Percentiles rank a stretch among this genome's conserved stretches.
These are phyloP conservation scores for Naganishia onofrii DNA, from an alignment of 768 basidiomycete species.

Conservation along the genomic window DNA sequence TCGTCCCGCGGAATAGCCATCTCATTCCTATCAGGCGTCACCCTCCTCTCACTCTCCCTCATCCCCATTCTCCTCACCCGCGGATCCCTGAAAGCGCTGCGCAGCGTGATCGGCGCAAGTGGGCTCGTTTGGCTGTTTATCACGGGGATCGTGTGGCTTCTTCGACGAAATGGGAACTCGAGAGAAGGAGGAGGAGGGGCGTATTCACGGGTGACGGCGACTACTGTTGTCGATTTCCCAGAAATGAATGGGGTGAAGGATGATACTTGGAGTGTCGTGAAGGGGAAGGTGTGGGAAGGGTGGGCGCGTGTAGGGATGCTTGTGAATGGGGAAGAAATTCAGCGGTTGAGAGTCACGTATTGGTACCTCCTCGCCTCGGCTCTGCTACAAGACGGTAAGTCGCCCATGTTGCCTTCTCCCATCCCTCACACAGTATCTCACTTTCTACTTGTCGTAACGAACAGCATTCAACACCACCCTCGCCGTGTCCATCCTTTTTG, in stretches of 20 bases:
- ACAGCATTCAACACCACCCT: constrained; percentile 87
- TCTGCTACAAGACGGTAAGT: constrained; percentile 80
- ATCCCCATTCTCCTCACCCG: constrained; percentile 72
- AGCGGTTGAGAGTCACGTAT: constrained; percentile 76
- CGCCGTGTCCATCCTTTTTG: constrained; percentile 86
- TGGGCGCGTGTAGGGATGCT: constrained; percentile 76
- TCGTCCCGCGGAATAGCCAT: constrained; percentile 82
- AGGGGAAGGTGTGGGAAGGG: constrained; percentile 62
- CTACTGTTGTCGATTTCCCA: neutral
- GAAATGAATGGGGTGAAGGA: neutral
- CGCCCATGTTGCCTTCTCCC: too few species aligned
- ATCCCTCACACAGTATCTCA: too few species aligned
- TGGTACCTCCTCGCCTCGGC: constrained; percentile 91
- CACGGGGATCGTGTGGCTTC: constrained; percentile 71
- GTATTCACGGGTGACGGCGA: too few species aligned
- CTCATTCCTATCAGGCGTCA: constrained; percentile 72
- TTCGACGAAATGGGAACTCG: too few species aligned
- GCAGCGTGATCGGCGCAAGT: constrained; percentile 78
- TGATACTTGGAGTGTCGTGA: constrained; percentile 44
- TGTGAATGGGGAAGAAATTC: constrained; percentile 70
- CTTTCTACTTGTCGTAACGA: too few species aligned
- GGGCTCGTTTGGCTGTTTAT: constrained; percentile 86
- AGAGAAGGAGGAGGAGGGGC: too few species aligned
- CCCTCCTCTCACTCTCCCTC: constrained; percentile 68
- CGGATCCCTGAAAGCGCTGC: constrained; percentile 73